Percentiles rank a stretch among this genome's conserved stretches.
Evolutionary conservation across 441 rosid species (phyloP).

Genomic region (Brassica hybrid): DNA sequence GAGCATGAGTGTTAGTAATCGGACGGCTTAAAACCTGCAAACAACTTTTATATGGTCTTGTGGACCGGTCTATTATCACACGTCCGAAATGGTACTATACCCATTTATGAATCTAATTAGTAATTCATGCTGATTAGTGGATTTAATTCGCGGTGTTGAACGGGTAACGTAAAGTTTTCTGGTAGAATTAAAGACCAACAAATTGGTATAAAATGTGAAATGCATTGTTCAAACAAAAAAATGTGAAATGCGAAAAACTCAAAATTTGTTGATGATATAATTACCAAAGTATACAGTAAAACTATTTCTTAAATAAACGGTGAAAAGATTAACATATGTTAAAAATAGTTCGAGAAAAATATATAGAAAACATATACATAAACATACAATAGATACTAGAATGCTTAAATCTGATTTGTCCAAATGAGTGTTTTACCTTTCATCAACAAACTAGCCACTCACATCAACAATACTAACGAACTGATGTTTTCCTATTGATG

Average conservation of each 20-base stretch:
- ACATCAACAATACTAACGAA: background rate
- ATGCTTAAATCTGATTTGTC: background rate
- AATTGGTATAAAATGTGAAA: background rate
- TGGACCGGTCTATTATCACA: constrained; percentile 24
- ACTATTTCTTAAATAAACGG: background rate
- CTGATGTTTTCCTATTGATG: background rate
- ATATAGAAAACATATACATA: background rate
- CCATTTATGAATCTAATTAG: background rate
- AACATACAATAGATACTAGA: background rate
- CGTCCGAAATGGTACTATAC: constrained; percentile 15
- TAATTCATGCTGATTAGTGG: constrained; percentile 1
- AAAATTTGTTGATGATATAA: background rate
- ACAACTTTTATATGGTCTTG: constrained; percentile 23
- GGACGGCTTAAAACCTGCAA: constrained; percentile 25
- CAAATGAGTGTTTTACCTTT: background rate
- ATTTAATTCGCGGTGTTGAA: background rate
- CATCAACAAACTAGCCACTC: background rate
- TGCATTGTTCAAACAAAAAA: no score
- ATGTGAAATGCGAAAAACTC: background rate
- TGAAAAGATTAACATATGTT: background rate
- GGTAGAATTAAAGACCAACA: background rate
- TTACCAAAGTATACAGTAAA: background rate
- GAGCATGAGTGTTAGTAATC: background rate
- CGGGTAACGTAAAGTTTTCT: background rate
- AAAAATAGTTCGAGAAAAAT: background rate